Base-by-base conservation (phyloP, 257 asterid species). In the Jacaranda copaia region DNA sequence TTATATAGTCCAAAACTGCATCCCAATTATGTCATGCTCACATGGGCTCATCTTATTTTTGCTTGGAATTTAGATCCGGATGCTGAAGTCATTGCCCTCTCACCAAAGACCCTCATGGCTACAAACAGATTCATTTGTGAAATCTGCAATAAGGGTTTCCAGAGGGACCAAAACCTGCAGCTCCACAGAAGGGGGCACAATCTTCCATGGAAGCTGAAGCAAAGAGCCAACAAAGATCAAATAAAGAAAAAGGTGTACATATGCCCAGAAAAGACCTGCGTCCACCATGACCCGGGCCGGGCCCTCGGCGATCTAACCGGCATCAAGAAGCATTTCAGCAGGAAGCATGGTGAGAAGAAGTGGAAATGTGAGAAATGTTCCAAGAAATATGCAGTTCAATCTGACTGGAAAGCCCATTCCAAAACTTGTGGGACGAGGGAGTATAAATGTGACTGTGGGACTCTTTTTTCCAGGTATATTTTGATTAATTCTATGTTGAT, bases 291-390 rank as follows among this genome's bases (percentile, higher is more conserved):
- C 68, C 83, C 95, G 3, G 74, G 86, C 20, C 83, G 95, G 16
- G 91, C 95, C 8, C 85, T 89, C 0, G 95, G 95, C 0, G 95
- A 89, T 32, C 85, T 89, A 38, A 89, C 95, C 1, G 95, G 95
- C 1, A 74, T 89, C 20, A 89, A 89, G 84, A 89, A 89, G 39
- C 95, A 89, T 36, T 89, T 82, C 55, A 84, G 91, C 73, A 82
- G 95, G 36, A 89, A 89, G 40, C 95, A 89, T 63, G 93, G 95
- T 11, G 95, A 89, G 79, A 88, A 89, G 86, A 89, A 89, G 73
- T 88, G 91, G 92, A 89, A 89, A 70, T 25, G 32, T 25, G 32
- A 25, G 32, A 25, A 25, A 25, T 25, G 32, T 25, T 25, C 32
- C 32, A 25, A 25, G 32, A 25, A 25, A 25, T 25, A 25, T 25